Base-by-base conservation (phyloP, 2,329 filamentous ascomycete genomes). In the Grosmannia serpens region DNA sequence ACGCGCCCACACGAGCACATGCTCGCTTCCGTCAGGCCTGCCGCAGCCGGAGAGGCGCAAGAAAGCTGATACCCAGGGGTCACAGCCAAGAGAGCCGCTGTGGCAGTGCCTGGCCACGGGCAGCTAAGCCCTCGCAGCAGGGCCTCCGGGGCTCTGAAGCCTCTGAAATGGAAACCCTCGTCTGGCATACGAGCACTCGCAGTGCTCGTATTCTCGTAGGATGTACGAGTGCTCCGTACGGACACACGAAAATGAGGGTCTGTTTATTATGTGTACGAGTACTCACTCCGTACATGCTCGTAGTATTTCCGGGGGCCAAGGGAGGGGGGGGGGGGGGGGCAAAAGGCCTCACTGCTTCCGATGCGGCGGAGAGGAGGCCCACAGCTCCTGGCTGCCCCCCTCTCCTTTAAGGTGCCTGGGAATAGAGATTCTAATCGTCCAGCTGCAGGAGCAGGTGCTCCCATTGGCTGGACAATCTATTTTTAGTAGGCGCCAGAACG, bases 401-500 rank as follows among this genome's bases (percentile, higher is more conserved):
- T 56, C n/a, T 17, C 6, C 38, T 41, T 41, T 22, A 22, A 22
- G 41, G 41, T 46, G n/a, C 41, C 44, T 24, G 47, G 24, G 47
- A 7, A 13, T 17, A 26, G 15, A 26, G 47, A 50, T 50, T 35
- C 50, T 29, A 22, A 29, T 22, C 29, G 50, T 22, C 20, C 20
- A 35, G 29, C 24, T 10, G 31, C 33, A 49, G 29, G 26, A 29
- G 15, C 27, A 26, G 22, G 31, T 55, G 11, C 27, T 55, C 55
- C 56, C 55, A 62, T 63, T 64, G 61, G 61, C 33, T 53, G 55
- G 22, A 9, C 17, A 4, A 35, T 64, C 62, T 64, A 64, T 64
- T 63, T 63, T 51, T 64, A 64, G 62, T 62, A 64, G 59, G 59
- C 61, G 62, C 62, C 62, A 60, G 62, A 58, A 47, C 55, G 55